Conservation (phyloP, 2,329 filamentous ascomycete species). For the Cytospora schulzeri region DNA sequence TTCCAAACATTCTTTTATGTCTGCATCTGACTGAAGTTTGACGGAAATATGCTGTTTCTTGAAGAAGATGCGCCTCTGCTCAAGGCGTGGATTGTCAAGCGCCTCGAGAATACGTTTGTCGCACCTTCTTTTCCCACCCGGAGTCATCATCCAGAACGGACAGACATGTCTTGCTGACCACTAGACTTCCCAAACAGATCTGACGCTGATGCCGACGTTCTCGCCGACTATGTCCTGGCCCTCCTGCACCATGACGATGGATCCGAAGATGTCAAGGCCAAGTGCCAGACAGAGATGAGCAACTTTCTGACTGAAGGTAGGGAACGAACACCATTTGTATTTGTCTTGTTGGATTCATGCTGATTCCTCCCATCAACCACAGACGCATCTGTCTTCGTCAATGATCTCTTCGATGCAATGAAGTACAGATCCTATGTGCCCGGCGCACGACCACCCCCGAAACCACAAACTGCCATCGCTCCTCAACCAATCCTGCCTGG, state of each 20-base stretch:
- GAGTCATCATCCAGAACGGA: neutral
- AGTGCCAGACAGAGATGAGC: conserved; percentile 71
- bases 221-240: conserved; percentile 83
- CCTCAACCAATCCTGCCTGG: neutral
- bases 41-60: conserved; percentile 59
- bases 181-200: conserved; percentile 52
- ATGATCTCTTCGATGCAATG: conserved; percentile 70
- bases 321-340: conserved; percentile 11
- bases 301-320: conserved; percentile 74
- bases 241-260: conserved; percentile 72
- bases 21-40: neutral
- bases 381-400: conserved; percentile 66
- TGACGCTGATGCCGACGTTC: conserved; percentile 78
- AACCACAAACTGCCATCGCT: conserved; percentile 28
- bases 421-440: conserved; percentile 63
- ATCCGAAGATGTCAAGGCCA: conserved; percentile 62
- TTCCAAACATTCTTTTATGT: conserved; percentile 20
- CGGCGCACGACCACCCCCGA: conserved; percentile 49
- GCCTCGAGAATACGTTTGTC: conserved; percentile 73
- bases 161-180: conserved; percentile 5
- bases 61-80: conserved; percentile 65
- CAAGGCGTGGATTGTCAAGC: conserved; percentile 77
- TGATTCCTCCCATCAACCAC: neutral
- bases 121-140: conserved; percentile 12
- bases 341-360: neutral